Evolutionary conservation across 257 asterid species (phyloP), one percentile per base, ranked within the genome.

Genomic region (Rhazya stricta): DNA sequence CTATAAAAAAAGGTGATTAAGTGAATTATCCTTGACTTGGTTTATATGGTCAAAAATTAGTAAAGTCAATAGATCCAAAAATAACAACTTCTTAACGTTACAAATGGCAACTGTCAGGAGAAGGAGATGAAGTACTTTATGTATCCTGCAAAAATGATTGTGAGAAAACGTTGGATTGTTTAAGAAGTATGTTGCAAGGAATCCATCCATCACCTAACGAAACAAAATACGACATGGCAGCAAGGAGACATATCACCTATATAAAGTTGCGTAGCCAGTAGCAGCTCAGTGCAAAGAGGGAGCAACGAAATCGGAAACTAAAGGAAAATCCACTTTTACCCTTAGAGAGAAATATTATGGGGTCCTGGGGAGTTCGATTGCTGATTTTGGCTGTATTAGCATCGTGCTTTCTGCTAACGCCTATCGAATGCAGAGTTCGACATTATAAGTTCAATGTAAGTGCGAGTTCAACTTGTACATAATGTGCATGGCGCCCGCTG

Each of bases 401-500:
- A 36, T 72, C 88, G 58, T 80, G 78, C 56, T 75, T 86, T 7
- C 27, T 74, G 67, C 92, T 91, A 0, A 74, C 79, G 36, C 6
- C 84, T 8, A 90, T 85, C 29, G 85, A 91, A 50, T 82, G 85
- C 73, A 78, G 80, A 39, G 90, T 91, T 83, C 97, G 98, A 19
- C 90, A 79, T 67, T 93, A 91, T 86, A 92, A 86, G 78, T 91
- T 93, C 78, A 89, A 93, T 58, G 98, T 91, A 82, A 91, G 98
- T 81, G 56, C 9, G 16, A 7, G 13, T 0, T 43, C 48, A 43
- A 43, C 48, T 43, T 43, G 48, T 42, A 43, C 9, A 8, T 2
- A 39, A 43, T 0, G 13, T 66, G 5, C 46, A 57, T 48, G 53
- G 16, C 48, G 39, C 71, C 0, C 3, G 10, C 27, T 32, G 5